Conservation (phyloP, 129 eudicot genomes). For the Artemisia annua region DNA sequence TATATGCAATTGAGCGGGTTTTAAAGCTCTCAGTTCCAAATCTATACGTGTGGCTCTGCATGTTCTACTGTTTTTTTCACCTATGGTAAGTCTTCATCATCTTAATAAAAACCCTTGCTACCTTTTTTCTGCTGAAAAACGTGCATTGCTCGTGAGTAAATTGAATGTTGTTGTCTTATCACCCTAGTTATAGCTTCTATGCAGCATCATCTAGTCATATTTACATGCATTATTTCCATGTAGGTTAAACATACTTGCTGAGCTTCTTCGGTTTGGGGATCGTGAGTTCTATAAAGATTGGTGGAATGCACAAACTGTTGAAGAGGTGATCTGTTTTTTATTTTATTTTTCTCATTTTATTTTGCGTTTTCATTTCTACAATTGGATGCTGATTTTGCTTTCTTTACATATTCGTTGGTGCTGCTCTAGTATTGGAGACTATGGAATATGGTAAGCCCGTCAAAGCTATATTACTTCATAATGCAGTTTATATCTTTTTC, state of each 20-base stretch:
- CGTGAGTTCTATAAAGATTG: constrained; percentile 99
- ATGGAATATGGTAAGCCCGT: constrained; percentile 91
- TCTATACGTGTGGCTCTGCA: constrained; percentile 94
- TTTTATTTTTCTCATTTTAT: background rate
- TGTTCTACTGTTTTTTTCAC: constrained; percentile 93
- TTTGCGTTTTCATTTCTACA: constrained; percentile 26
- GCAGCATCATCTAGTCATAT: constrained; percentile 18
- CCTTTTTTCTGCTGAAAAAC: background rate
- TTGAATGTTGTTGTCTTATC: background rate
- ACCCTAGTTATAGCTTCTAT: background rate
- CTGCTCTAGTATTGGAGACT: constrained; percentile 90
- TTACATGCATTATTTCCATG: constrained; percentile 18
- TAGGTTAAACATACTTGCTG: constrained; percentile 96
- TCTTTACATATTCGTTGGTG: constrained; percentile 23
- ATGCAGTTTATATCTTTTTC: constrained; percentile 2
- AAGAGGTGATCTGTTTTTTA: constrained; percentile 58
- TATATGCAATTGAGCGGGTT: constrained; percentile 93
- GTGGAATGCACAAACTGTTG: constrained; percentile 98
- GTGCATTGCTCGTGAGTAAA: background rate
- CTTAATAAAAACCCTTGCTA: background rate
- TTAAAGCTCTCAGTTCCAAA: constrained; percentile 97
- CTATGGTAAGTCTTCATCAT: constrained; percentile 61
- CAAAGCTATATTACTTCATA: background rate
- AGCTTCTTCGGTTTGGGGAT: constrained; percentile 95
- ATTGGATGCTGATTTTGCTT: constrained; percentile 12